Percentiles rank a stretch among this genome's conserved stretches.
phyloP scores from a whole-genome alignment of 2,329 filamentous ascomycete genomes.

The Trichoderma sp. region DNA sequence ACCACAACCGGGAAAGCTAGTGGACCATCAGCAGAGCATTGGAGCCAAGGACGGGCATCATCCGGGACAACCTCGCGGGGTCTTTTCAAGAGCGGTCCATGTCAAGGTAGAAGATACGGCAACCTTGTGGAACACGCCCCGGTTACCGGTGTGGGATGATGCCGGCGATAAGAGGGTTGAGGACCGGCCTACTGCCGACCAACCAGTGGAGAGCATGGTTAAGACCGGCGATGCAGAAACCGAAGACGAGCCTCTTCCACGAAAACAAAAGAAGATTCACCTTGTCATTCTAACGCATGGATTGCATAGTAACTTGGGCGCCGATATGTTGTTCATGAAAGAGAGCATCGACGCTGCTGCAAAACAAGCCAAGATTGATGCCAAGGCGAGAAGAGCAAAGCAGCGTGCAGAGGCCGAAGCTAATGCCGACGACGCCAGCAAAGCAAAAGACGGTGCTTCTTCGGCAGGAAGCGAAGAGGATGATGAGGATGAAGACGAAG shows the following conservation, averaged over 20 bases:
- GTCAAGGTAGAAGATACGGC: constrained; percentile 84
- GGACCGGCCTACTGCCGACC: constrained; percentile 28
- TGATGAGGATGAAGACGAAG: constrained; percentile 69
- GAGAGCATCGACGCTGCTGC: constrained; percentile 90
- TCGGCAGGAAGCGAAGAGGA: constrained; percentile 38
- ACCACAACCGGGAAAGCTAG: constrained; percentile 67
- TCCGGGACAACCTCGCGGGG: constrained; percentile 64
- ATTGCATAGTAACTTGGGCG: constrained; percentile 89
- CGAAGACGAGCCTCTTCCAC: constrained; percentile 28
- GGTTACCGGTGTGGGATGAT: constrained; percentile 65
- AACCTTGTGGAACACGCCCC: constrained; percentile 88
- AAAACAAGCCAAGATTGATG: constrained; percentile 69
- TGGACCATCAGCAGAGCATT: constrained; percentile 69
- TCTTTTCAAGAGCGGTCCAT: constrained; percentile 79
- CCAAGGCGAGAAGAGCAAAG: constrained; percentile 57
- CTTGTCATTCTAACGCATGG: constrained; percentile 92
- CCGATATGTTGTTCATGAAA: constrained; percentile 96
- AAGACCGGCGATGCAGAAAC: constrained; percentile 35
- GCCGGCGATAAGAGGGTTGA: constrained; percentile 33
- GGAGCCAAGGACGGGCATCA: constrained; percentile 58
- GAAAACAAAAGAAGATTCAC: constrained; percentile 76
- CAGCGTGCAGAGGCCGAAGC: constrained; percentile 37
- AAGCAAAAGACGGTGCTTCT: background rate
- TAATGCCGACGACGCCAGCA: background rate
- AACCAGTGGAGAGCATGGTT: constrained; percentile 35